Conservation (phyloP, 1,139 yeast species). For the Yamadazyma conglobata region DNA sequence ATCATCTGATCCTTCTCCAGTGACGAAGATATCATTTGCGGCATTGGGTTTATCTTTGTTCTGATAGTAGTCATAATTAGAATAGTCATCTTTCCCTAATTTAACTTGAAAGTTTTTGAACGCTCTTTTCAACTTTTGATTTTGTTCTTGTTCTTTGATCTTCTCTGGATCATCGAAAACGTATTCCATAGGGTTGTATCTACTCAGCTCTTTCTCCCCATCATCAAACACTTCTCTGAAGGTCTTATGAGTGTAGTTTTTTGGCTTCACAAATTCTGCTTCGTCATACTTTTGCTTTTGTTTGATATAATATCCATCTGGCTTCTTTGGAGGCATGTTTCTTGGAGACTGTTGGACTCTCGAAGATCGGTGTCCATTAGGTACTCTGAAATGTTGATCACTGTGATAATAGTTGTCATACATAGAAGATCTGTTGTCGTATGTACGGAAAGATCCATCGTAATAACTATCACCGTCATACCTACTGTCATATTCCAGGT, state of each 20-base stretch:
- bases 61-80: conserved; percentile 37
- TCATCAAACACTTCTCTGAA: conserved; percentile 39
- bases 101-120: conserved; percentile 27
- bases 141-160: conserved; percentile 18
- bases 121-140: conserved; percentile 25
- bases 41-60: conserved; percentile 14
- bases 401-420: conserved; percentile 13
- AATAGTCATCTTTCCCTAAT: conserved; percentile 32
- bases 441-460: conserved; percentile 3
- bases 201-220: conserved; percentile 26
- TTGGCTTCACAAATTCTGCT: conserved; percentile 32
- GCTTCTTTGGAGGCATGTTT: conserved; percentile 4
- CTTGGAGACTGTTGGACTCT: background rate
- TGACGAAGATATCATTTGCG: conserved; percentile 13
- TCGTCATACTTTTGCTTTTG: conserved; percentile 36
- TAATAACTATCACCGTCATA: conserved; percentile 7
- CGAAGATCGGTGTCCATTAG: conserved; percentile 1
- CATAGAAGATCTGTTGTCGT: conserved; percentile 5
- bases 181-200: conserved; percentile 40
- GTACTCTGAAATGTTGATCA: conserved; percentile 10
- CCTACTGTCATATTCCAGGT: conserved; percentile 3
- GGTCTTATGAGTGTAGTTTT: conserved; percentile 40
- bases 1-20: conserved; percentile 19
- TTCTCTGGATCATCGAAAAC: conserved; percentile 33
- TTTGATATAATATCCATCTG: conserved; percentile 35